These are phyloP conservation scores for Stephanodiscus minutulus DNA, from an alignment of 108 stramenopile species.

Conservation along the genomic window DNA sequence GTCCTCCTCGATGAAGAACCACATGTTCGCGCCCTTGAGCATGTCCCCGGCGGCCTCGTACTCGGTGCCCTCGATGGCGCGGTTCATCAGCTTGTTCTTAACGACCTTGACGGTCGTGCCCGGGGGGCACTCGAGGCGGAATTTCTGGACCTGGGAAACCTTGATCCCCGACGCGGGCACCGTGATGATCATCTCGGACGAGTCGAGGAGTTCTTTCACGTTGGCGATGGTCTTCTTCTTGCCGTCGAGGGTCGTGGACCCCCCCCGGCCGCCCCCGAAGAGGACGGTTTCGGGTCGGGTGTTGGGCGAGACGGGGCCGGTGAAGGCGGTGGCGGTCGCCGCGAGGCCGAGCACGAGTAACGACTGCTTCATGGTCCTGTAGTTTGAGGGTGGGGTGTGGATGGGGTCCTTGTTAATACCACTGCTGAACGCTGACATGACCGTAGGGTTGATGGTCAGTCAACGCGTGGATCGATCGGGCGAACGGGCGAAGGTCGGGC, in stretches of 20 bases:
- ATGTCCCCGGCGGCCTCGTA: conserved; percentile 63
- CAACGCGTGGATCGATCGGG: neutral
- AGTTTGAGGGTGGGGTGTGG: neutral
- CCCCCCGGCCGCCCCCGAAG: conserved; percentile 79
- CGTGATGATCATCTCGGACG: conserved; percentile 83
- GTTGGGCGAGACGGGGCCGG: conserved; percentile 16
- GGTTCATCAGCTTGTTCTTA: conserved; percentile 91
- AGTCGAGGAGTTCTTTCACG: conserved; percentile 75
- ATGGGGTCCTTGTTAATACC: neutral
- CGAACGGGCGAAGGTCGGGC: neutral
- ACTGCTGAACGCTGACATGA: no score
- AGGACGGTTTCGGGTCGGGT: conserved; percentile 49
- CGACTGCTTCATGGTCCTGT: conserved; percentile 49
- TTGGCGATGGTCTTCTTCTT: conserved; percentile 67
- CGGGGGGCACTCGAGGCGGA: conserved; percentile 85
- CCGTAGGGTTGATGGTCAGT: neutral
- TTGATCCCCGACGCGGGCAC: conserved; percentile 74
- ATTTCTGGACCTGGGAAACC: conserved; percentile 62
- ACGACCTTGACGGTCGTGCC: conserved; percentile 82
- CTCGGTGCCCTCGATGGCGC: conserved; percentile 81
- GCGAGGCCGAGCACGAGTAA: conserved; percentile 44
- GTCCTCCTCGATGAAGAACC: conserved; percentile 95
- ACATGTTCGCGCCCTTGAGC: conserved; percentile 89
- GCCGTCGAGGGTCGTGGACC: conserved; percentile 73
- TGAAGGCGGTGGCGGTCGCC: conserved; percentile 52